Conservation (phyloP, 2,329 filamentous ascomycete genomes). For the Trichoderma arundinaceum region DNA sequence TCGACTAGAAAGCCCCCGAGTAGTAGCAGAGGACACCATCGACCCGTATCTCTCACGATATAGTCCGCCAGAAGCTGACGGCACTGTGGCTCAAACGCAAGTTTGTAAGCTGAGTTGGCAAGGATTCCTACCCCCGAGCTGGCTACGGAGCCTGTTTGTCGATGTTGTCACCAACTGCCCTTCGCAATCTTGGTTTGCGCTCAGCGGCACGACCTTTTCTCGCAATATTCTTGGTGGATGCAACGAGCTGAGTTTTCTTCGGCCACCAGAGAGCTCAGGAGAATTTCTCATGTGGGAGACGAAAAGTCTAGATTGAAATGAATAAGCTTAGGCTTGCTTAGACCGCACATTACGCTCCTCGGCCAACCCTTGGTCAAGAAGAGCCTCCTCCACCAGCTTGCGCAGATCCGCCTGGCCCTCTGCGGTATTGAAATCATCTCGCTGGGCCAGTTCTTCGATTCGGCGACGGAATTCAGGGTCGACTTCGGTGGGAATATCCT, state of each 20-base stretch:
- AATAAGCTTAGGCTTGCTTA: constrained; percentile 56
- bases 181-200: constrained; percentile 59
- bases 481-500: constrained; percentile 65
- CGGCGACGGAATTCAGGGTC: constrained; percentile 83
- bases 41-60: constrained; percentile 76
- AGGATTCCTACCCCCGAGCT: constrained; percentile 61
- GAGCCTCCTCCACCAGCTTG: constrained; percentile 78
- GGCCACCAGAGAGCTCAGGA: constrained; percentile 53
- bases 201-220: constrained; percentile 59
- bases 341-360: constrained; percentile 69
- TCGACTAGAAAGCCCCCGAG: constrained; percentile 67
- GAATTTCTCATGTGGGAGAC: constrained; percentile 69
- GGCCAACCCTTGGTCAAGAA: constrained; percentile 68
- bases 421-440: constrained; percentile 82
- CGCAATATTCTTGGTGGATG: constrained; percentile 51
- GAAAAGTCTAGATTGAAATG: constrained; percentile 50
- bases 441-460: constrained; percentile 86
- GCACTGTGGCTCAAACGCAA: constrained; percentile 38
- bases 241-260: constrained; percentile 60
- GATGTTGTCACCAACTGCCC: constrained; percentile 52
- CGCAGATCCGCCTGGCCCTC: constrained; percentile 81
- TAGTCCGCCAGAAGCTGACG: constrained; percentile 53
- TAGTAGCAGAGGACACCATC: constrained; percentile 62
- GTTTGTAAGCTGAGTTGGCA: constrained; percentile 63
- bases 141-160: constrained; percentile 57